These are phyloP conservation scores for Pneumocystis canis DNA, from an alignment of 1,139 yeast genomes.

Conservation along the genomic window DNA sequence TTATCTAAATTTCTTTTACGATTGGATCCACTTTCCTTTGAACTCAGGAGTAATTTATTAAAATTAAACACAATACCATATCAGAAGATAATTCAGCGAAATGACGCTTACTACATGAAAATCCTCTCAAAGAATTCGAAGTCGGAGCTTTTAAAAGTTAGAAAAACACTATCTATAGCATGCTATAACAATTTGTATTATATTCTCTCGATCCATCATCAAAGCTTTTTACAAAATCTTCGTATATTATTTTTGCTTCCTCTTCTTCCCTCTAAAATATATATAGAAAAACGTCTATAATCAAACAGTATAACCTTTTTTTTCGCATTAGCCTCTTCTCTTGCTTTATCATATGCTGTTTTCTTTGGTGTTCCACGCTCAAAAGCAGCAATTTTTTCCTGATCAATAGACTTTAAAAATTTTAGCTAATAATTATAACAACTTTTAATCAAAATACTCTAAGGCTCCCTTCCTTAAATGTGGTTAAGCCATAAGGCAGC, in stretches of 20 bases:
- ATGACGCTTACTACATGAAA: constrained; percentile 2
- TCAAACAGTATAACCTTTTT: background rate
- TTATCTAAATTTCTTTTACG: background rate
- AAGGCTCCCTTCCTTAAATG: background rate
- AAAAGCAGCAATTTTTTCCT: constrained; percentile 6
- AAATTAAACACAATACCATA: background rate
- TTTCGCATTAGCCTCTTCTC: constrained; percentile 13
- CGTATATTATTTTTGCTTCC: constrained; percentile 14
- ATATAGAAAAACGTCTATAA: background rate
- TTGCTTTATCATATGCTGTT: constrained; percentile 14
- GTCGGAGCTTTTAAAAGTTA: background rate
- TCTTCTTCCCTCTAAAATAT: constrained; percentile 7
- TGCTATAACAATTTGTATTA: background rate
- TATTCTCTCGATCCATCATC: background rate
- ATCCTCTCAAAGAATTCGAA: background rate
- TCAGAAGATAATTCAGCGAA: background rate
- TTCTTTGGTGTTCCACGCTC: constrained; percentile 6
- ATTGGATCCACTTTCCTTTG: background rate
- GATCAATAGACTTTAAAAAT: constrained; percentile 9
- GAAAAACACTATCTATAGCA: background rate
- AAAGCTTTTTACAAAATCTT: constrained; percentile 11
- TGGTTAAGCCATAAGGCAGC: background rate
- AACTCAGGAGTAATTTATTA: background rate
- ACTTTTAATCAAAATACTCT: background rate
- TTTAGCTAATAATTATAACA: background rate